Evolutionary conservation across 176 grass and related monocot species (phyloP).

Genomic region (Pharus latifolius): DNA sequence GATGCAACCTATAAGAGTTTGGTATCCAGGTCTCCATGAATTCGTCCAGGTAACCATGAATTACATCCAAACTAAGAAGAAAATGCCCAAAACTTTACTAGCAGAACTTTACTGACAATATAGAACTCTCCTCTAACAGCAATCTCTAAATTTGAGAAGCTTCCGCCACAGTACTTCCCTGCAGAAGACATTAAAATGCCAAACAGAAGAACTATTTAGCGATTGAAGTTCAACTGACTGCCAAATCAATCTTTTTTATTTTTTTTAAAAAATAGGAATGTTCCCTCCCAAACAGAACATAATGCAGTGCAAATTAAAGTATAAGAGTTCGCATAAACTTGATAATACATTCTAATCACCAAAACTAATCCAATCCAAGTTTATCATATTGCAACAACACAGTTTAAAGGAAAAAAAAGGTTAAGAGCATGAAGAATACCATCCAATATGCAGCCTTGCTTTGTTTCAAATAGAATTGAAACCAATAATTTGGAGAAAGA

Average conservation of each 20-base stretch:
- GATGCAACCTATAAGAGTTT: background rate
- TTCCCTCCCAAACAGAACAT: background rate
- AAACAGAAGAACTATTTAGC: no score
- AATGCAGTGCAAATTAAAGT: background rate
- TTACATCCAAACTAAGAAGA: slow-evolving; percentile 17
- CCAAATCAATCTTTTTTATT: background rate
- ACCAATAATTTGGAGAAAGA: no score
- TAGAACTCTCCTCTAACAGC: background rate
- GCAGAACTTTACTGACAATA: no score
- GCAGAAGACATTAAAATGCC: slow-evolving; percentile 24
- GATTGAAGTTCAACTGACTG: background rate
- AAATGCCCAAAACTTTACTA: slow-evolving; percentile 5
- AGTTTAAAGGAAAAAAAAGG: background rate
- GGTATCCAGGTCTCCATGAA: slow-evolving; percentile 18
- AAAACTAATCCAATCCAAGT: background rate
- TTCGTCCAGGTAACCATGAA: slow-evolving; percentile 20
- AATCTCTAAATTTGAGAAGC: slow-evolving; percentile 4
- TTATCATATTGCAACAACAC: background rate
- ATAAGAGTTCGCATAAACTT: background rate
- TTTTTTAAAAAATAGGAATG: background rate
- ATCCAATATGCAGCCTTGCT: background rate
- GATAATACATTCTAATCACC: background rate
- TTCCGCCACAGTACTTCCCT: slow-evolving; percentile 3
- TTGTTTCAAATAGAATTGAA: background rate
- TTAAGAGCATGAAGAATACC: background rate